Base-by-base conservation (phyloP, 2,329 filamentous ascomycete genomes). In the Huntiella decipiens region DNA sequence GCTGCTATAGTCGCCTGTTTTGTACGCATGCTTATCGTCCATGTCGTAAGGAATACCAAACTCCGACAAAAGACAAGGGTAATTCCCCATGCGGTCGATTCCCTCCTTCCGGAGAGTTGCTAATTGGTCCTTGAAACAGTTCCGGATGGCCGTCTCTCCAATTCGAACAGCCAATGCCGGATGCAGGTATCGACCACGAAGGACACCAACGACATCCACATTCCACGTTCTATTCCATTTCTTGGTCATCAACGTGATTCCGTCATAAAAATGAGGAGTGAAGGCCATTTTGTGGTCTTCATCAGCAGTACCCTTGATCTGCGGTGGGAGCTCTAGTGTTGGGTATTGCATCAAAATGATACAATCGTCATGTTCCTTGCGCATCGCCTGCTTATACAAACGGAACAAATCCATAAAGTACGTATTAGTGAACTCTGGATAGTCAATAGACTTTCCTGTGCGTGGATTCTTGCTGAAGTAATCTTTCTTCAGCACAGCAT, bases 161-260 rank as follows among this genome's bases (percentile, higher is more conserved):
- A 98, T 68, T 56, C 87, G 91, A 58, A 98, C 80, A 3, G 85
- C 91, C 57, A 98, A 88, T 1, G 84, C 84, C 10, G 91, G 91
- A 16, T 80, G 82, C 53, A 82, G 68, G 57, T 98, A 98, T 52
- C 79, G 80, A 10, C 91, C 91, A 39, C 91, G 79, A 38, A 98
- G 67, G 11, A 98, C 74, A 2, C 91, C 91, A 43, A 98, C 77
- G 4, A 98, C 84, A 58, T 98, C 91, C 5, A 98, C 82, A 54
- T 98, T 98, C 82, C 91, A 98, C 12, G 81, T 77, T 35, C 87
- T 81, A 58, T 96, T 98, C 91, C 91, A 98, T 60, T 94, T 93
- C 63, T 98, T 98, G 10, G 85, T 96, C 72, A 98, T 82, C 3
- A 98, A 68, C 0, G 91, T 98, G 47, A 98, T 81, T 8, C 91